Conservation (phyloP, 768 basidiomycete genomes). For the Coprinopsis strossmayeri region DNA sequence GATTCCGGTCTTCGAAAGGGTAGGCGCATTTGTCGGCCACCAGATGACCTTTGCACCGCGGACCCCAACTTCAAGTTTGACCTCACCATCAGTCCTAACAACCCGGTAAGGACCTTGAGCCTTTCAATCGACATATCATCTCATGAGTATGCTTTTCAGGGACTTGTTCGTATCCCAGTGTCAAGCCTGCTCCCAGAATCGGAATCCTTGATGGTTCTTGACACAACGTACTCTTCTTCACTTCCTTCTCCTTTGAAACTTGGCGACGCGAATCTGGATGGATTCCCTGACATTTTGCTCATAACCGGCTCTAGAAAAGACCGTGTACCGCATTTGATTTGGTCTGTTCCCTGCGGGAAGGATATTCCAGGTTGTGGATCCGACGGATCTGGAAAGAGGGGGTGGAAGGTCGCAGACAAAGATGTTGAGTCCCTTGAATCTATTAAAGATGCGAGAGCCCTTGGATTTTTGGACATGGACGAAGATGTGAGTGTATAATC, state of each 20-base stretch:
- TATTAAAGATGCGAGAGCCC: conserved; percentile 73
- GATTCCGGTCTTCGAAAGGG: conserved; percentile 44
- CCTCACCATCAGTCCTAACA: conserved; percentile 41
- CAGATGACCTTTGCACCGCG: conserved; percentile 72
- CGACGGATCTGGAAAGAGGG: conserved; percentile 48
- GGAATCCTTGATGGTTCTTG: conserved; percentile 61
- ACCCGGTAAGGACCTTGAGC: conserved; percentile 35
- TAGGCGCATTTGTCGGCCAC: conserved; percentile 59
- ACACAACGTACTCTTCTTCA: conserved; percentile 56
- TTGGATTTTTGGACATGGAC: conserved; percentile 85
- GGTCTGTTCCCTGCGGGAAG: conserved; percentile 53
- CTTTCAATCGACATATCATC: not conserved
- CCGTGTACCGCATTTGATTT: conserved; percentile 53
- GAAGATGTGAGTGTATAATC: conserved; percentile 69
- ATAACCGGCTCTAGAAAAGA: conserved; percentile 39
- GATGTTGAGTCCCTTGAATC: conserved; percentile 56
- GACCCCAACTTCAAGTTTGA: conserved; percentile 81
- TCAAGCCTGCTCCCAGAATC: conserved; percentile 47
- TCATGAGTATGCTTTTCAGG: conserved; percentile 39
- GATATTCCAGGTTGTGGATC: conserved; percentile 53
- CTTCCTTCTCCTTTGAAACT: conserved; percentile 75
- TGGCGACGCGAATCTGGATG: conserved; percentile 90
- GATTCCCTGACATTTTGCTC: conserved; percentile 82
- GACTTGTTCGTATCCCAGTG: conserved; percentile 61
- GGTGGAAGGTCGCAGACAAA: conserved; percentile 50